Evolutionary conservation across 371 early-diverging fungal genomes (phyloP).

Genomic region (Batrachochytrium dendrobatidis): DNA sequence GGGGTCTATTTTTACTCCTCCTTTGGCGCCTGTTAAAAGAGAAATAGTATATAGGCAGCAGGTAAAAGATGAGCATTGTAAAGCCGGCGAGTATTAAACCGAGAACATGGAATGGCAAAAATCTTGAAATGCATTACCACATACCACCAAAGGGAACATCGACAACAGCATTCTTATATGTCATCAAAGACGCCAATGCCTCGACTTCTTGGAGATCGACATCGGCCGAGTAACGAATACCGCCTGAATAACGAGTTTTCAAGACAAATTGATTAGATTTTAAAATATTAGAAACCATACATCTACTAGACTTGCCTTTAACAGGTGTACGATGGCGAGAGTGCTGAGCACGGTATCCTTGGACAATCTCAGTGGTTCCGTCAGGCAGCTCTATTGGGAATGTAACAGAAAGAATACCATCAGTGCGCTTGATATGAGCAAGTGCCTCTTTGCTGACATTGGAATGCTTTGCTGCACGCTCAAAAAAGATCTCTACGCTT

Average conservation of each 20-base stretch:
- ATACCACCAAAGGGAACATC: slow-evolving; percentile 76
- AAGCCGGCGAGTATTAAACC: not conserved
- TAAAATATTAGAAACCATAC: not conserved
- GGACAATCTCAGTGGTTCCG: slow-evolving; percentile 67
- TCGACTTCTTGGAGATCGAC: slow-evolving; percentile 84
- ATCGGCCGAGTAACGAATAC: slow-evolving; percentile 72
- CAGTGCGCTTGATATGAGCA: slow-evolving; percentile 70
- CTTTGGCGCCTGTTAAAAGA: slow-evolving; percentile 80
- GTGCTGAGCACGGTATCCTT: slow-evolving; percentile 80
- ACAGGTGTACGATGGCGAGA: slow-evolving; percentile 81
- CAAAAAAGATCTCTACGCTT: slow-evolving; percentile 73
- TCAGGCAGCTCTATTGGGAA: slow-evolving; percentile 73
- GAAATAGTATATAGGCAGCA: too few species aligned
- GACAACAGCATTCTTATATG: slow-evolving; percentile 87
- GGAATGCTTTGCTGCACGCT: slow-evolving; percentile 66
- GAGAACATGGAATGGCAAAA: not conserved
- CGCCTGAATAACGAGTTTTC: slow-evolving; percentile 39
- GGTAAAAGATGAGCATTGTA: not conserved
- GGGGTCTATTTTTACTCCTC: slow-evolving; percentile 78
- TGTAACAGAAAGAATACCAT: slow-evolving; percentile 70
- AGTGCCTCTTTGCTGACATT: slow-evolving; percentile 60
- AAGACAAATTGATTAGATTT: not conserved
- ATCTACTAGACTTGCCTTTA: slow-evolving; percentile 34
- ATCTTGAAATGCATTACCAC: not conserved
- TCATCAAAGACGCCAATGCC: slow-evolving; percentile 68